Conservation (phyloP, 1,284 basidiomycete genomes). For the Clitocybe nebularis region DNA sequence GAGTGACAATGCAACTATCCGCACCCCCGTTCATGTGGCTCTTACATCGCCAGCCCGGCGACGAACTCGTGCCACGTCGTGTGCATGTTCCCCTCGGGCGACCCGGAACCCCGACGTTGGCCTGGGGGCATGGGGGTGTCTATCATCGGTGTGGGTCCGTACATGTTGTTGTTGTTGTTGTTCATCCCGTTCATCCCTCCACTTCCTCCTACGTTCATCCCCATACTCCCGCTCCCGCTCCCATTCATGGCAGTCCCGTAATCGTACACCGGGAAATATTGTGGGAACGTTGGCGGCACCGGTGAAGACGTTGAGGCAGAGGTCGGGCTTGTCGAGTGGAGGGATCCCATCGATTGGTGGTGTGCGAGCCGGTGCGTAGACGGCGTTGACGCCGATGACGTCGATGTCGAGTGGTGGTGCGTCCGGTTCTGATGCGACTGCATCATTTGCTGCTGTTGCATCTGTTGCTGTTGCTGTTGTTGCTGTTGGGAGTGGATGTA, state of each 20-base stretch:
- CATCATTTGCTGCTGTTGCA: slow-evolving; percentile 5
- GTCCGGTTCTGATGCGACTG: slow-evolving; percentile 15
- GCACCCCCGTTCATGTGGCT: background rate
- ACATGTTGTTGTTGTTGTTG: slow-evolving; percentile 21
- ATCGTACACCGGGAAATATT: slow-evolving; percentile 76
- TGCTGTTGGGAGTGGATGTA: slow-evolving; percentile 22
- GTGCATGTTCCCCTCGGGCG: slow-evolving; percentile 56
- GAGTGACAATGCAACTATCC: background rate
- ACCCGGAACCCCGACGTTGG: slow-evolving; percentile 35
- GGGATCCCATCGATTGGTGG: slow-evolving; percentile 15
- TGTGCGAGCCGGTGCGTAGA: slow-evolving; percentile 20
- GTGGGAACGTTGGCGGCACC: slow-evolving; percentile 41
- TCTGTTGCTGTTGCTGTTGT: slow-evolving; percentile 15
- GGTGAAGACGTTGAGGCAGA: slow-evolving; percentile 9
- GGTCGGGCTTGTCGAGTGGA: slow-evolving; percentile 8
- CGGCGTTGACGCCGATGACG: slow-evolving; percentile 16
- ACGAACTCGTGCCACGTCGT: slow-evolving; percentile 61
- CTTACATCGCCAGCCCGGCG: slow-evolving; percentile 26
- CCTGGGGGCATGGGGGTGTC: slow-evolving; percentile 32
- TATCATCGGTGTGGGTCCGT: slow-evolving; percentile 29
- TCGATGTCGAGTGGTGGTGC: slow-evolving; percentile 14
- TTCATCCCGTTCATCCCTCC: slow-evolving; percentile 16
- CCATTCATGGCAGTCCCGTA: slow-evolving; percentile 40
- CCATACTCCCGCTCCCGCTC: slow-evolving; percentile 18
- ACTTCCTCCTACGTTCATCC: slow-evolving; percentile 11